Percentiles rank a stretch among this genome's conserved stretches.
Conservation (phyloP, 2,329 filamentous ascomycete species). For the Cephalotrichum gorgonifer region DNA sequence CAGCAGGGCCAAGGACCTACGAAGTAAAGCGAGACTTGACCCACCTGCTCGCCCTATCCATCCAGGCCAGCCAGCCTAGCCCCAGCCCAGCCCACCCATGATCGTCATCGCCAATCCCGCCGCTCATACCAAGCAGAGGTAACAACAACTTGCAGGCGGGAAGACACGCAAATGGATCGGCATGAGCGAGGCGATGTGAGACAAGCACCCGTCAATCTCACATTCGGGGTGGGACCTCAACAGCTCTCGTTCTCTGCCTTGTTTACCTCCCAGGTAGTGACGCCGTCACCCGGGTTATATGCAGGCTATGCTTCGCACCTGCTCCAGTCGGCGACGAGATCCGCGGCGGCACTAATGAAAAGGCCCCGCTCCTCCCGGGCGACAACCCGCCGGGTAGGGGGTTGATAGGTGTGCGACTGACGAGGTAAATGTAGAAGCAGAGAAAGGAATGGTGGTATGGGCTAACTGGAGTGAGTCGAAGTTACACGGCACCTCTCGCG, state of each 20-base stretch:
- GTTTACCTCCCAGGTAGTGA: not conserved
- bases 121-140: not conserved
- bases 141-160: not conserved
- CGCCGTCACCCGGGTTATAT: not conserved
- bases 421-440: not conserved
- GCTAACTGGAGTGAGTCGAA: not conserved
- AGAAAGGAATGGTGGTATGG: not conserved
- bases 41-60: not conserved
- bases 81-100: no score
- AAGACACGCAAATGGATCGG: no score
- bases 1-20: no score
- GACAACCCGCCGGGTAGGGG: no score
- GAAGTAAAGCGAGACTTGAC: no score
- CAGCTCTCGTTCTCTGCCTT: not conserved
- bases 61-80: not conserved
- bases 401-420: no score
- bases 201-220: not conserved
- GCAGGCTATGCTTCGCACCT: not conserved
- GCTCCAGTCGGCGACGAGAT: not conserved
- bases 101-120: not conserved
- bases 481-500: not conserved
- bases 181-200: no score
- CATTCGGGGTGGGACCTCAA: no score
- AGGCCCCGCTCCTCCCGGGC: not conserved
- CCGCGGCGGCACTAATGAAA: not conserved